A percentile compares a stretch with the other conserved stretches of the same genome.
Conservation (phyloP, 2,329 filamentous ascomycete species). For the Xylariaceae sp. region DNA sequence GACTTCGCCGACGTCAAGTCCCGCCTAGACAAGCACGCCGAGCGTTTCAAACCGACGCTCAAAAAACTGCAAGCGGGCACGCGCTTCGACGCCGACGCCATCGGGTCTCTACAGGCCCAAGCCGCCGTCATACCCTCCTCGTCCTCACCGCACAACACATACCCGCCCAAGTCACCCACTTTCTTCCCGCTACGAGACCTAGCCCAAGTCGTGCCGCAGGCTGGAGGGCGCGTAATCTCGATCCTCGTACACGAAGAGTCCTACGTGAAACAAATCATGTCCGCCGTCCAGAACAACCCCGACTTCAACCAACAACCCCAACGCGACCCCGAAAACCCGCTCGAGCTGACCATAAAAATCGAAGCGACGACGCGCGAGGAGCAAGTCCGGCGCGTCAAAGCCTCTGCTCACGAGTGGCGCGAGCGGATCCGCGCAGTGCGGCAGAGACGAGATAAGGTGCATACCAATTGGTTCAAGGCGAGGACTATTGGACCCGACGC, state of each 20-base stretch:
- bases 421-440: conserved; percentile 46
- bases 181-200: conserved; percentile 52
- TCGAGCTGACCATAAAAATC: conserved; percentile 53
- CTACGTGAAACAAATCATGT: conserved; percentile 53
- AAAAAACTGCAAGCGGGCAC: conserved; percentile 44
- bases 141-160: too few species aligned
- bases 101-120: conserved; percentile 43
- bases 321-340: conserved; percentile 53
- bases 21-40: conserved; percentile 39
- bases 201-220: conserved; percentile 49
- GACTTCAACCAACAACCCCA: conserved; percentile 61
- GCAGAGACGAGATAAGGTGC: conserved; percentile 44
- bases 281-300: conserved; percentile 48
- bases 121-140: too few species aligned
- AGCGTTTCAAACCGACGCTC: conserved; percentile 39
- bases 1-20: conserved; percentile 47
- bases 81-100: conserved; percentile 48
- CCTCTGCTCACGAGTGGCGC: conserved; percentile 47
- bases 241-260: conserved; percentile 37
- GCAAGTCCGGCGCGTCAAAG: conserved; percentile 40
- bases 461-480: conserved; percentile 48
- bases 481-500: conserved; percentile 42
- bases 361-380: conserved; percentile 51
- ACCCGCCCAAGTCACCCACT: conserved; percentile 20
- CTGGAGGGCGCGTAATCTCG: conserved; percentile 36